These are phyloP conservation scores for Amaranthus hypochondriacus DNA, from an alignment of 148 eudicot species.

Conservation along the genomic window DNA sequence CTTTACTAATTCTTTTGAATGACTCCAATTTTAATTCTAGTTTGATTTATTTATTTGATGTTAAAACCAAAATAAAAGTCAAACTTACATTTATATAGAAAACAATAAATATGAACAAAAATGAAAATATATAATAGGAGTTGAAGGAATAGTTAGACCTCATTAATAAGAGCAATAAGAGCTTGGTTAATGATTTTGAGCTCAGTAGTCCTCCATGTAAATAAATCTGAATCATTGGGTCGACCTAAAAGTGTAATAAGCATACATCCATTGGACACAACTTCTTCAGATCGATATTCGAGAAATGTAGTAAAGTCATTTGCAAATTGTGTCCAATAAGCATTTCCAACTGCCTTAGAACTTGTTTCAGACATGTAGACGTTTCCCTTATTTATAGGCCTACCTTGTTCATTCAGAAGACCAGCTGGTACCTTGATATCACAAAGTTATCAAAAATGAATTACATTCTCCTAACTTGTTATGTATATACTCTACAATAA, in stretches of 20 bases:
- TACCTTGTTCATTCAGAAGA: slow-evolving; percentile 20
- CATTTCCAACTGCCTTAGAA: slow-evolving; percentile 23
- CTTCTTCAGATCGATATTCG: too few relatives aligned
- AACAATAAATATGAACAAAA: too few relatives aligned
- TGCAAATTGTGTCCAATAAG: not conserved
- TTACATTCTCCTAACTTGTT: not conserved
- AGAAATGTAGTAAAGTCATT: too few relatives aligned
- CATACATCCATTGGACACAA: slow-evolving; percentile 16
- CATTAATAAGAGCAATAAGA: slow-evolving; percentile 16
- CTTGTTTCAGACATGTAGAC: slow-evolving; percentile 33
- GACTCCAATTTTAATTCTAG: too few relatives aligned
- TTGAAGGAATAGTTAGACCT: slow-evolving; percentile 11
- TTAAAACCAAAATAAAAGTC: too few relatives aligned
- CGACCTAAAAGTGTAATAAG: slow-evolving; percentile 31
- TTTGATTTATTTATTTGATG: too few relatives aligned
- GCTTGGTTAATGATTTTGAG: slow-evolving; percentile 15
- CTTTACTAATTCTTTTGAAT: too few relatives aligned
- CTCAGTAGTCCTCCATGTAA: slow-evolving; percentile 19
- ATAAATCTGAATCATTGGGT: slow-evolving; percentile 7
- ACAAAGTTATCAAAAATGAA: too few relatives aligned
- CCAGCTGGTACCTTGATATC: slow-evolving; percentile 29
- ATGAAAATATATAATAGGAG: too few relatives aligned
- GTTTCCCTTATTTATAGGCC: slow-evolving; percentile 33
- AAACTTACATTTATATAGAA: too few relatives aligned
- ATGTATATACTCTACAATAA: not conserved